Evolutionary conservation across 1,139 yeast genomes (phyloP), one percentile per base, ranked within the genome.

Genomic region (Yamadazyma trypodendri): DNA sequence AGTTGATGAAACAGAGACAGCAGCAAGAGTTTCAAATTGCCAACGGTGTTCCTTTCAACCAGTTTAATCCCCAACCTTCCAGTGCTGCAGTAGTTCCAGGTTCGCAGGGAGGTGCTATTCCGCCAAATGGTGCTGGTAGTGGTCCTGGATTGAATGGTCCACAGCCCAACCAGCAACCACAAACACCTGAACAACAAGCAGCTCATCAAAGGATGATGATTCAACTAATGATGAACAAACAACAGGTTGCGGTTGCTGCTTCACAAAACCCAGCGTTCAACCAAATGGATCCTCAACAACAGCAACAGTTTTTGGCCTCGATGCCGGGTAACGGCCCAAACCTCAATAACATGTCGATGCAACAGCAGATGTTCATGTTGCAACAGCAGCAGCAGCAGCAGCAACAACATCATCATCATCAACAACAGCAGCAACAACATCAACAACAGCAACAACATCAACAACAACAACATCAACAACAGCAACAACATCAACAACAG

Each of bases 1-100:
- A 87, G 46, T 54, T 77, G 39, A 66, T 83, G 55, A 81, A 76
- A 56, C 81, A 86, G 63, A 68, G 77, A 42, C 82, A 77, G 54
- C 82, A 79, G 43, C 77, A 75, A 38, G 72, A 75, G 22, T 54
- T 45, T 15, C 49, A 41, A 33, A 15, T 22, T 6, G n/a, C 27
- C 18, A 22, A 22, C 14, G 12, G 13, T 21, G 18, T 10, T 9
- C 28, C 24, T 7, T 22, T 31, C 27, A 31, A 31, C 11, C 29
- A 32, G 43, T 32, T 16, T 41, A 36, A 29, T 37, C 35, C 25
- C 25, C 38, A 49, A 34, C 41, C 41, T 42, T 38, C 15, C 14
- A 15, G 28, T 12, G 42, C 38, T 41, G 24, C 23, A 20, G 11
- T 4, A 14, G 48, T 11, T 10, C 21, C 14, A 5, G 28, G 28